Base-by-base conservation (phyloP, 169 alveolate species). In the Cryptosporidium muris region DNA sequence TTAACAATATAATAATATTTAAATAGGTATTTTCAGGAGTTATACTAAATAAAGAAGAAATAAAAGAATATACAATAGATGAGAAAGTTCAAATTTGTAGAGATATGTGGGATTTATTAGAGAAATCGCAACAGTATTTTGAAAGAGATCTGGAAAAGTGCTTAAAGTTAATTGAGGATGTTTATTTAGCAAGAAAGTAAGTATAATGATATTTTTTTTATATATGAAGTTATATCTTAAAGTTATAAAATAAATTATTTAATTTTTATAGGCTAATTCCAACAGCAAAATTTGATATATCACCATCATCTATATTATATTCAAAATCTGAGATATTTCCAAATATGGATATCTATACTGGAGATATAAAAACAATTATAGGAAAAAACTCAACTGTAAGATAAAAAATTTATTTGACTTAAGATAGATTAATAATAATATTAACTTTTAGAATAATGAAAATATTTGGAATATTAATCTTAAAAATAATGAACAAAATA, bases 121-220 rank as follows among this genome's bases (percentile, higher is more conserved):
- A 74, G 40, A 43, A 40, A 43, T 36, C 45, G 34, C 74, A 68
- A 1, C 47, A 60, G 25, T 58, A 58, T 3, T 52, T 60, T 5
- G 16, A 47, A 47, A 36, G 56, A 51, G 48, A 74, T 37, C 11
- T 25, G 36, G 62, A 62, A 8, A 16, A 25, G 6, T 74, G 85
- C 40, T 42, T 74, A 11, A 42, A 38, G 25, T 37, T 74, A 63
- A 58, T 74, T 6, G 43, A 74, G 4, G 38, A 54, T 47, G 85
- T 74, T 25, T 74, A 45, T 25, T 40, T 58, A 47, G n/a, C 67
- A 74, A 74, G 85, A 42, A 74, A 64, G 85, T 74, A 58, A 58
- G 85, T 53, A 9, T 53, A 16, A 11, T 6, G 36, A 62, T 5
- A 14, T 4, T 25, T 16, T 37, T 63, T 14, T 11, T 42, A 8